A percentile compares a stretch with the other conserved stretches of the same genome.
These are phyloP conservation scores for Yamadazyma friedrichii DNA, from an alignment of 1,139 yeast genomes.

Conservation along the genomic window DNA sequence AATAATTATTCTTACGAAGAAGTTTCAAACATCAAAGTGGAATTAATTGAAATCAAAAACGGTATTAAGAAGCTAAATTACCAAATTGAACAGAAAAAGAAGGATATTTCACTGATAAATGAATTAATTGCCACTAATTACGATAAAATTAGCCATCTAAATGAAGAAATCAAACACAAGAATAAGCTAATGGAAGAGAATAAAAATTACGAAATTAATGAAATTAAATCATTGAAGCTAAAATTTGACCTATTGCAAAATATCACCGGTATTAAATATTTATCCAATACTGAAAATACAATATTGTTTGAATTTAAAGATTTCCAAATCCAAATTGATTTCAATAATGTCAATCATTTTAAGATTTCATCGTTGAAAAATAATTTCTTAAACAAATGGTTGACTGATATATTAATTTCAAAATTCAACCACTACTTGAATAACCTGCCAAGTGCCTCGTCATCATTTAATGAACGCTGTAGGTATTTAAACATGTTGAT, in stretches of 20 bases:
- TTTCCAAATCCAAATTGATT: constrained; percentile 9
- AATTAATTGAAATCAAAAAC: constrained; percentile 13
- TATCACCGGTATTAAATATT: constrained; percentile 20
- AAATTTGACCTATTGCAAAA: constrained; percentile 25
- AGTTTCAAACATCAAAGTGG: constrained; percentile 16
- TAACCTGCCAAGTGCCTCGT: constrained; percentile 7
- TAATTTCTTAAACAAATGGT: constrained; percentile 14
- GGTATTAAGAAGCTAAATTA: constrained; percentile 8
- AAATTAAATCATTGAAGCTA: constrained; percentile 22
- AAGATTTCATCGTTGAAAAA: constrained; percentile 3
- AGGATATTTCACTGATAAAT: constrained; percentile 16
- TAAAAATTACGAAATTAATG: constrained; percentile 25
- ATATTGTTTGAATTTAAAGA: constrained; percentile 11
- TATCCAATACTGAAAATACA: constrained; percentile 12
- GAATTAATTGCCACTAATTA: constrained; percentile 13
- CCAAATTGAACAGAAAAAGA: constrained; percentile 9
- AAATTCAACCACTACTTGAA: constrained; percentile 10
- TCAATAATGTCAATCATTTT: background rate
- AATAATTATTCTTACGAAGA: constrained; percentile 17
- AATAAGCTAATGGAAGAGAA: constrained; percentile 20
- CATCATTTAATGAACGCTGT: constrained; percentile 21
- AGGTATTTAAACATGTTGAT: constrained; percentile 11
- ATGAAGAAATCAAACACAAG: constrained; percentile 14
- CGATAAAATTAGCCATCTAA: constrained; percentile 19
- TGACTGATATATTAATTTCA: constrained; percentile 8